Base-by-base conservation (phyloP, 768 basidiomycete genomes). In the Boletus rex-veris region DNA sequence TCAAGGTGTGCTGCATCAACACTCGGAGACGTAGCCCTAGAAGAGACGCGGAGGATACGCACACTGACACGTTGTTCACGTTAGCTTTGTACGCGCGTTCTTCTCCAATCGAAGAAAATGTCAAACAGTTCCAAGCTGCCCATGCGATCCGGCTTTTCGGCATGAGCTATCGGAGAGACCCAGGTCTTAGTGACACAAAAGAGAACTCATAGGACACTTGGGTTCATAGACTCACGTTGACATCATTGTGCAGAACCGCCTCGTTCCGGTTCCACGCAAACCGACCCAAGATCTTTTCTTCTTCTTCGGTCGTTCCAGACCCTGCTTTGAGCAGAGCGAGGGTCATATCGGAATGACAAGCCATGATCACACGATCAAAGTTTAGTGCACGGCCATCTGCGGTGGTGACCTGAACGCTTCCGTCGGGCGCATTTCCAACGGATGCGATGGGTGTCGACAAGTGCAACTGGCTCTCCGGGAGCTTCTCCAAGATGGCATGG, bases 51-150 rank as follows among this genome's bases (percentile, higher is more conserved):
- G 26, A 44, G 40, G 15, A 21, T 4, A 75, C 82, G 55, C 60
- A 86, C 86, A 88, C 66, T 7, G 85, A 78, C 14, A 88, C 81
- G 35, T 77, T 74, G 57, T 87, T 77, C 6, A 79, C 73, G 58
- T 85, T 82, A 14, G 77, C 70, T 50, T 76, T 73, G 55, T 66
- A 54, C 15, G 58, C 51, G 4, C 78, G 76, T 5, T 71, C 61
- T 7, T 50, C 53, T 54, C 76, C 72, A 18, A 70, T 50, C 16
- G 67, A 63, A 16, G 79, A 81, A 35, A 68, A 73, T 1, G 85
- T 83, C n/a, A 89, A 67, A 64, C 87, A 90, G 65, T 90, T 91
- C 88, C 88, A 90, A 58, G 85, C 85, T 0, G 86, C 84, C 84
- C 88, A 90, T 0, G 85, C 86, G 11, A 72, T 57, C 18, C 78